A percentile compares a stretch with the other conserved stretches of the same genome.
Evolutionary conservation across 2,329 filamentous ascomycete genomes (phyloP).

Genomic region (Penicillium sp.): DNA sequence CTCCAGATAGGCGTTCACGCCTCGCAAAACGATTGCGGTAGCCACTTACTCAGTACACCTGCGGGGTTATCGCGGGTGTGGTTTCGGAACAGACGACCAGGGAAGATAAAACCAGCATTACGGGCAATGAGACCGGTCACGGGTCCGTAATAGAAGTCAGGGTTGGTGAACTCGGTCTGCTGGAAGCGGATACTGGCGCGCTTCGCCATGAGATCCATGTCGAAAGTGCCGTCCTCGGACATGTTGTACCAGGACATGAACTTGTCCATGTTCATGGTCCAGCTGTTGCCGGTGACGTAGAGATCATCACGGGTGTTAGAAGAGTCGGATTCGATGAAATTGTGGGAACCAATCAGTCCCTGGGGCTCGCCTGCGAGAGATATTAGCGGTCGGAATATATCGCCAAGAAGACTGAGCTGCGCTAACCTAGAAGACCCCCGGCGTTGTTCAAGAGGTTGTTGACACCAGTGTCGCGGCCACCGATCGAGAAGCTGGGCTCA

Average conservation of each 20-base stretch:
- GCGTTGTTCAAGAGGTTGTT: slow-evolving; percentile 46
- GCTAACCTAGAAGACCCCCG: slow-evolving; percentile 42
- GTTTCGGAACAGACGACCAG: slow-evolving; percentile 45
- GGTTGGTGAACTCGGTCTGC: slow-evolving; percentile 50
- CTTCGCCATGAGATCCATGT: slow-evolving; percentile 44
- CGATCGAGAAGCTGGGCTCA: slow-evolving; percentile 52
- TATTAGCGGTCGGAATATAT: neutral
- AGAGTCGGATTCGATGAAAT: slow-evolving; percentile 54
- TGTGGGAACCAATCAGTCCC: slow-evolving; percentile 52
- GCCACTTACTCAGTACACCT: slow-evolving; percentile 36
- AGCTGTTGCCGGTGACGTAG: slow-evolving; percentile 51
- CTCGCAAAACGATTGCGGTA: neutral
- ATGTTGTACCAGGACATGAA: slow-evolving; percentile 50
- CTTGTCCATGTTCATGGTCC: slow-evolving; percentile 51
- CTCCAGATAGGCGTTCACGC: too few species aligned
- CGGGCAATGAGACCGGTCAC: slow-evolving; percentile 50
- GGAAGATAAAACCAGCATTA: slow-evolving; percentile 49
- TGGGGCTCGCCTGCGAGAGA: slow-evolving; percentile 39
- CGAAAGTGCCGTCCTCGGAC: slow-evolving; percentile 39
- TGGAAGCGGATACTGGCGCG: slow-evolving; percentile 47
- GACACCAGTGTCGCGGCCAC: slow-evolving; percentile 41
- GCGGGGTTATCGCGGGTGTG: slow-evolving; percentile 43
- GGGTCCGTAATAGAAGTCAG: slow-evolving; percentile 54
- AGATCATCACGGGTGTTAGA: slow-evolving; percentile 54
- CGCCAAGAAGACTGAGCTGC: neutral